Base-by-base conservation (phyloP, 2,329 filamentous ascomycete species). In the Ophiostoma quercus region DNA sequence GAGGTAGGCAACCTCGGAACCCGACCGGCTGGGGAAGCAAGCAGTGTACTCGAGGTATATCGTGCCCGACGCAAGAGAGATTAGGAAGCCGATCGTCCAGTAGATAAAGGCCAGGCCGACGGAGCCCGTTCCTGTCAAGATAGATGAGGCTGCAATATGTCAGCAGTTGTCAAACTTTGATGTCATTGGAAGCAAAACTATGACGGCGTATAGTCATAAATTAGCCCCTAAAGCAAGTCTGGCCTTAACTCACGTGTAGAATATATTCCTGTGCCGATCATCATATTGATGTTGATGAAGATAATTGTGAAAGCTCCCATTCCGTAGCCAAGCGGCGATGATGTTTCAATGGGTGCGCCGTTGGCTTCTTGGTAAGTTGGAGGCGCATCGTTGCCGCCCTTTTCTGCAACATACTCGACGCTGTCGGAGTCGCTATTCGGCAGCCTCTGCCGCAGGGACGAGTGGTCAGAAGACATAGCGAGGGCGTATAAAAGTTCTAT, bases 1-100 rank as follows among this genome's bases (percentile, higher is more conserved):
- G 0, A 91, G 81, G 73, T 90, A 91, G 0, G 89, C 88, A 0
- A 89, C 88, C 74, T 91, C 87, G 0, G 84, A 84, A 0, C 88
- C 88, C 1, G 85, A 89, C 8, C 88, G 84, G 74, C 85, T 90
- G 0, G 88, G 88, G 71, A 90, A 91, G 72, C 87, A 90, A 0
- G 85, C 82, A 0, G 87, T 84, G 16, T 85, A 84, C 74, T 91
- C 88, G 9, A 90, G 83, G 70, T 90, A 90, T 0, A 88, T 83
- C 0, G 82, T 79, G 2, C 89, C 81, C 1, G 83, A 84, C 2
- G 84, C 81, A 0, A 82, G 76, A 0, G 87, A 84, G 68, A 88
- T 85, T 47, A 90, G 67, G 70, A 85, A 85, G 2, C 88, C 88
- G 14, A 90, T 81, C 1, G 84, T 77, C 88, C 88, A 90, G 77